Conservation (phyloP, 768 basidiomycete species). For the Boletus insuetus region DNA sequence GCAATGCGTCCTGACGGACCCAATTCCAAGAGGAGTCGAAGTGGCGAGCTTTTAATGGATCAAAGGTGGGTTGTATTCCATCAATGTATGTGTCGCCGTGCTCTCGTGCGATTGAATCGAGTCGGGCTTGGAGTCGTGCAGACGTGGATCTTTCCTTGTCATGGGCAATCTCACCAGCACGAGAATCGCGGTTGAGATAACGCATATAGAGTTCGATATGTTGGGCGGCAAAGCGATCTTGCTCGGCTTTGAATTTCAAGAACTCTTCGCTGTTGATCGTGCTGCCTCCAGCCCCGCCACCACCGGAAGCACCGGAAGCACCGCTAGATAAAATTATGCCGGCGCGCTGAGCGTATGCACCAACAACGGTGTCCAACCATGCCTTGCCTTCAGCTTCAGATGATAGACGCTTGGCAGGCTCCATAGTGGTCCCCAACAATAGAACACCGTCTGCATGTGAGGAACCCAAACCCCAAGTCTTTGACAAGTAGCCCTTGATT, state of each 20-base stretch:
- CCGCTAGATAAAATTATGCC: constrained; percentile 81
- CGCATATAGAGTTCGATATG: constrained; percentile 97
- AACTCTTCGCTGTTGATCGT: constrained; percentile 98
- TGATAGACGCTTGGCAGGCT: constrained; percentile 89
- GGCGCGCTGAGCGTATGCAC: constrained; percentile 81
- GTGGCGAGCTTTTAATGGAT: constrained; percentile 92
- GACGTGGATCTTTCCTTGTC: constrained; percentile 82
- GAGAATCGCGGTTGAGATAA: constrained; percentile 90
- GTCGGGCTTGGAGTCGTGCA: constrained; percentile 70
- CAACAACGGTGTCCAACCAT: constrained; percentile 87
- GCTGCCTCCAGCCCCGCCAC: constrained; percentile 65
- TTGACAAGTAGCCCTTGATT: constrained; percentile 84
- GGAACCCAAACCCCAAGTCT: constrained; percentile 94
- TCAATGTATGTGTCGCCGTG: constrained; percentile 94
- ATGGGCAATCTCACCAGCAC: constrained; percentile 86
- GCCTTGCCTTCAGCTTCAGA: constrained; percentile 91
- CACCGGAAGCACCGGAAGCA: constrained; percentile 57
- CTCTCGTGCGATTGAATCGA: constrained; percentile 87
- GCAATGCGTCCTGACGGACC: constrained; percentile 93
- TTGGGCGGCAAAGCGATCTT: constrained; percentile 87
- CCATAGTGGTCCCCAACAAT: constrained; percentile 86
- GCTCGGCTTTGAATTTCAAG: constrained; percentile 92
- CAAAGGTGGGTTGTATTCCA: constrained; percentile 93
- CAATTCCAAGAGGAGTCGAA: constrained; percentile 99
- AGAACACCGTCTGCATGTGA: constrained; percentile 87